Base-by-base conservation (phyloP, 495 filamentous ascomycete genomes). In the Xylaria castorea region DNA sequence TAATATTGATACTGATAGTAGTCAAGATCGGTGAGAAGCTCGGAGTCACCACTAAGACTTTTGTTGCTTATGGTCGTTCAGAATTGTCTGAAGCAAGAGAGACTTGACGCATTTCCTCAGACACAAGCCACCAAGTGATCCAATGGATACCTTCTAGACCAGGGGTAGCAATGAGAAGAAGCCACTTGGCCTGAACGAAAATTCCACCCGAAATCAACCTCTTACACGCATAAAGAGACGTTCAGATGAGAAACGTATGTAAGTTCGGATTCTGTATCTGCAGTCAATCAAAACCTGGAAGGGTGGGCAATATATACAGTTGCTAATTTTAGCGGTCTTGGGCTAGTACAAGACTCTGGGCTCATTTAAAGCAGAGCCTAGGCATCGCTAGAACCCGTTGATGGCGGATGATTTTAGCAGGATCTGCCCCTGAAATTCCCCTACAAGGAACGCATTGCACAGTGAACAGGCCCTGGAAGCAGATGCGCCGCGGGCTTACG, bases 301-400 rank as follows among this genome's bases (percentile, higher is more conserved):
- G 34, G 66, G 66, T 68, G 36, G 25, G 67, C 53, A 60, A 61
- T 69, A 60, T 60, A 69, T 69, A 69, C 25, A 46, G 40, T 60
- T 69, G 67, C 67, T 69, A 69, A 69, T 48, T 69, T 60, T 69
- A 69, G 67, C 48, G 53, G 51, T 69, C 27, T 32, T 55, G 18
- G 40, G n/a, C 53, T 27, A 38, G 44, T 55, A 34, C 18, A n/a
- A 18, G 55, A 51, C 46, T 30, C 55, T 53, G 40, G 58, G 58
- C 57, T 53, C 55, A 71, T 63, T 44, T 58, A 46, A 20, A 12
- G 5, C 40, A 68, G 66, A 62, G 67, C 67, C 57, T 70, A 50
- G 67, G 14, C 57, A 62, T 36, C 57, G 18, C 67, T 38, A 34
- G 30, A 62, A 70, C 53, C 8, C 36, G 22, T 51, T 0, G 22